These are phyloP conservation scores for Neurospora sublineolata DNA, from an alignment of 495 filamentous ascomycete genomes.

Conservation along the genomic window DNA sequence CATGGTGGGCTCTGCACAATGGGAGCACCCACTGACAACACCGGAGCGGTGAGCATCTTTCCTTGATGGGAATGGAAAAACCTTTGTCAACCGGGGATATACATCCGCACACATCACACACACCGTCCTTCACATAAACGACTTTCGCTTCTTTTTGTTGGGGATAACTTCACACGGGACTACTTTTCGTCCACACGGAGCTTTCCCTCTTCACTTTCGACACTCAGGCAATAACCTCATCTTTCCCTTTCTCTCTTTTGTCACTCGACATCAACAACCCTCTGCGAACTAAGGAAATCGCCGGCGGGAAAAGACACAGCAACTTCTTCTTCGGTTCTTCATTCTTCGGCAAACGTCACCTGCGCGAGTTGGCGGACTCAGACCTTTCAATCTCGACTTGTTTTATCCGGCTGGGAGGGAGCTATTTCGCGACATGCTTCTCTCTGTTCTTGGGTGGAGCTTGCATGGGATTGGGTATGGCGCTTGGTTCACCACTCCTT, in stretches of 20 bases:
- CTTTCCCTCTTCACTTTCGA: not conserved
- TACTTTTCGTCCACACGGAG: not conserved
- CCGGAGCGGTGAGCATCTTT: not conserved
- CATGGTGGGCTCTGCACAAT: not conserved
- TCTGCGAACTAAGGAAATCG: not conserved
- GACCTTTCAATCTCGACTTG: not conserved
- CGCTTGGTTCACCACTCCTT: not conserved
- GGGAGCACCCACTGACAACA: not conserved
- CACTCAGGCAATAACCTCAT: not conserved
- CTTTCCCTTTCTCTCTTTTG: not conserved
- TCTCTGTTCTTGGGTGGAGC: not conserved
- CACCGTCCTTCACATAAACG: not conserved
- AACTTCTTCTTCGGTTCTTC: not conserved
- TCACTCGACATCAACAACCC: not conserved
- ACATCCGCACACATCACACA: not conserved
- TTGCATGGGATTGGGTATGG: not conserved
- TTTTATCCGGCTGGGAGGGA: not conserved
- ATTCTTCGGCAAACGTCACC: not conserved
- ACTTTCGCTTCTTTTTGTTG: not conserved
- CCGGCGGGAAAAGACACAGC: not conserved
- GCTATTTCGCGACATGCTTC: slow-evolving; percentile 8
- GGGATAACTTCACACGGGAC: not conserved
- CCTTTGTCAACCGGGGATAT: not conserved
- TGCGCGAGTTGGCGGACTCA: not conserved
- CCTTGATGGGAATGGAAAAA: not conserved